These are phyloP conservation scores for Stagonosporopsis vannaccii DNA, from an alignment of 2,329 filamentous ascomycete species.

Conservation along the genomic window DNA sequence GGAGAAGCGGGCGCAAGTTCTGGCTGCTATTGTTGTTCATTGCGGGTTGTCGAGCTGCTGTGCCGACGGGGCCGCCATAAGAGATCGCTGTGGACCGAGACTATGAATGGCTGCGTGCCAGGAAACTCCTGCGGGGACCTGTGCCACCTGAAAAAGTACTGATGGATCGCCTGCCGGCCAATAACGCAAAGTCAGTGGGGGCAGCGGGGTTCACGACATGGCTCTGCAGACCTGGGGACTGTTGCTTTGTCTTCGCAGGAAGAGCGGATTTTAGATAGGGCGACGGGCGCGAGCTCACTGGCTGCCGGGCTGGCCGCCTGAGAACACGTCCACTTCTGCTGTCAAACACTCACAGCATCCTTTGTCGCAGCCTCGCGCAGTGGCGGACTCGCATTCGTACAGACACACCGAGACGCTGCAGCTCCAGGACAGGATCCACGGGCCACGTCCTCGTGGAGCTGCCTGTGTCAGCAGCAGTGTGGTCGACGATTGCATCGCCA, in stretches of 20 bases:
- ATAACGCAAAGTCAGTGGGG: neutral
- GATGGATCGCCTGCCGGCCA: slow-evolving; percentile 1
- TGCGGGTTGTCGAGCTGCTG: slow-evolving; percentile 7
- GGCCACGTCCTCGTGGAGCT: neutral
- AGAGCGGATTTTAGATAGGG: neutral
- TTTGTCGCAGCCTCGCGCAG: slow-evolving; percentile 6
- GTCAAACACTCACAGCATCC: neutral
- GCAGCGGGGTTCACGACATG: slow-evolving; percentile 7
- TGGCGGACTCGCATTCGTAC: neutral
- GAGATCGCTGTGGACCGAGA: neutral
- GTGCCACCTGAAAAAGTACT: slow-evolving; percentile 3
- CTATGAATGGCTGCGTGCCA: slow-evolving; percentile 8
- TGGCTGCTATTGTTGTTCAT: slow-evolving; percentile 17
- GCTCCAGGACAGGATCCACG: neutral
- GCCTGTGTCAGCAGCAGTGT: neutral
- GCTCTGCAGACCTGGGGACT: neutral
- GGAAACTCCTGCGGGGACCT: neutral
- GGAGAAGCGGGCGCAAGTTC: slow-evolving; percentile 10
- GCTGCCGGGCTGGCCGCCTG: neutral
- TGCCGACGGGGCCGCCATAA: slow-evolving; percentile 6
- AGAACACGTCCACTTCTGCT: slow-evolving; percentile 1
- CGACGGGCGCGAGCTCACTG: slow-evolving; percentile 1
- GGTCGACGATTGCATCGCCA: neutral
- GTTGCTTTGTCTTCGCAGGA: slow-evolving; percentile 11
- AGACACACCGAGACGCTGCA: slow-evolving; percentile 3